Conservation (phyloP, 805 yeast genomes). For the Pichia phayaonensis region DNA sequence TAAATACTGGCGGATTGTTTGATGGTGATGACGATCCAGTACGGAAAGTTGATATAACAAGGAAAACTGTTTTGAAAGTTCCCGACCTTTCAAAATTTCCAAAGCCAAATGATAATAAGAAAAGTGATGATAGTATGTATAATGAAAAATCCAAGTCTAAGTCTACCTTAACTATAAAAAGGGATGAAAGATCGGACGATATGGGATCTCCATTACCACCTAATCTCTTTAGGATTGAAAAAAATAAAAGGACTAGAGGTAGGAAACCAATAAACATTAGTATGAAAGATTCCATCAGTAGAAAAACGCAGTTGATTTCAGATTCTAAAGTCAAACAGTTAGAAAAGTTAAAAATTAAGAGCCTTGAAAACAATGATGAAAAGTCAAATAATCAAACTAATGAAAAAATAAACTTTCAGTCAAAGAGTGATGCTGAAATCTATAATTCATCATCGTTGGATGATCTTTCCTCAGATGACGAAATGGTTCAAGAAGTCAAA, state of each 20-base stretch:
- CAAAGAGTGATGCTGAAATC: not conserved
- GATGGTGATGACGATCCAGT: not conserved
- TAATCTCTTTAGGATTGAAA: not conserved
- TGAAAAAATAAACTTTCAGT: too few relatives aligned
- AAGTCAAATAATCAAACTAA: not conserved
- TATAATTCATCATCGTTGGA: not conserved
- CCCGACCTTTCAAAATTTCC: not conserved
- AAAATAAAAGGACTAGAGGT: not conserved
- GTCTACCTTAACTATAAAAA: too few relatives aligned
- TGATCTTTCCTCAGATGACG: not conserved
- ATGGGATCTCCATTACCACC: not conserved
- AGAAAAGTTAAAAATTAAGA: not conserved
- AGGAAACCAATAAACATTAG: not conserved
- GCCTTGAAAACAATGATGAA: not conserved
- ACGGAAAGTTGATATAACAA: not conserved
- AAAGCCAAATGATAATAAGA: not conserved
- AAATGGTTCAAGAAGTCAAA: not conserved
- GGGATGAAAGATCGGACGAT: not conserved
- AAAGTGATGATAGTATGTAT: not conserved
- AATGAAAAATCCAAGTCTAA: too few relatives aligned
- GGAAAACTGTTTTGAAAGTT: not conserved
- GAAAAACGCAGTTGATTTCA: not conserved
- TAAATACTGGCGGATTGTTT: slow-evolving; percentile 1
- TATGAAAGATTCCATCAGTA: not conserved
- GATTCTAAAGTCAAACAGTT: not conserved